Evolutionary conservation across 192 early-diverging fungal genomes (phyloP), one percentile per base, ranked within the genome.

Genomic region (Coemansia guatemalensis): DNA sequence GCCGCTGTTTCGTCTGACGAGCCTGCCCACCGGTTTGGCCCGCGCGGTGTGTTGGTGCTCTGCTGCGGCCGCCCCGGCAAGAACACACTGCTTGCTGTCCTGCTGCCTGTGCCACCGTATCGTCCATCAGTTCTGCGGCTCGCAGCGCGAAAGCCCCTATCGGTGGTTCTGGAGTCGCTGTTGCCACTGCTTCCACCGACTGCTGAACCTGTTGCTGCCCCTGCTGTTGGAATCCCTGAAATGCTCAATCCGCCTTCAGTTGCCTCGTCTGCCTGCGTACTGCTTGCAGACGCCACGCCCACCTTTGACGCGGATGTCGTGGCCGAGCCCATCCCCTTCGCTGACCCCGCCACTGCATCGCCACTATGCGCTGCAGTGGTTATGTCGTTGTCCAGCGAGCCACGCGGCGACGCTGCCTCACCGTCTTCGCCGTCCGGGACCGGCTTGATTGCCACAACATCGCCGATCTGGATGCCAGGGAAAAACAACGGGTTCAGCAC

Each of bases 401-500:
- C 63, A 5, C 66, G 59, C 14, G 73, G 68, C 20, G 65, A 74
- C 12, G 48, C 58, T 39, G 52, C 20, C 14, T 74, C 75, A 23
- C 62, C 64, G 21, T 44, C 50, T 35, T 73, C 68, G 41, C 59
- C 54, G 49, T 64, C 69, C 5, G 30, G 18, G 3, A 78, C 22
- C 6, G 72, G 75, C 35, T 58, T 53, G n/a, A 83, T 73, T 20
- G 71, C 64, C 5, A 83, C 71, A 48, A 78, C 60, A 48, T 83
- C 81, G 57, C 81, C 81, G n/a, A 75, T 67, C 14, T 56, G 47
- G 23, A 78, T 66, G 18, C 75, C 75, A 6, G 75, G 75, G 22
- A 83, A 83, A 47, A 75, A 78, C 29, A 65, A 20, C 30, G 75
- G 68, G 51, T 74, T 77, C 29, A 83, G 29, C 24, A 83, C 72